Conservation (phyloP, 257 asterid species). For the Buddleja alternifolia region DNA sequence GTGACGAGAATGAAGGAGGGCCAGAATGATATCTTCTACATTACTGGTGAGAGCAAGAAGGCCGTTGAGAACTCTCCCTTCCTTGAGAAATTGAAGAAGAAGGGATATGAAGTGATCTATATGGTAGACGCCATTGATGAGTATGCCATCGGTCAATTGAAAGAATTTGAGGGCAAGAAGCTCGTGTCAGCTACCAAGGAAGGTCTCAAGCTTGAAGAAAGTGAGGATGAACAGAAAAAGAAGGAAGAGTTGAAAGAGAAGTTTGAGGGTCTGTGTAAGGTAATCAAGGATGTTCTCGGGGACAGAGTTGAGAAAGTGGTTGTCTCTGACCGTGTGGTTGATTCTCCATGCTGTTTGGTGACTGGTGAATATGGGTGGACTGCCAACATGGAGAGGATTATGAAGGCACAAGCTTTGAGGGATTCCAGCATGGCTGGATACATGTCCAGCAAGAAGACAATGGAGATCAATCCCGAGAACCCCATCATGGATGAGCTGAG, state of each 20-base stretch:
- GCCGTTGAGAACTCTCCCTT: conserved; percentile 71
- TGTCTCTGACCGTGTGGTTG: conserved; percentile 61
- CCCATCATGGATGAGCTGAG: conserved; percentile 68
- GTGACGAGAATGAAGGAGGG: conserved; percentile 72
- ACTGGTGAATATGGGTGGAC: conserved; percentile 68
- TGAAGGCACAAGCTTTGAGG: conserved; percentile 51
- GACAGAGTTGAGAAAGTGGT: conserved; percentile 59
- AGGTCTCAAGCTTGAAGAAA: conserved; percentile 67
- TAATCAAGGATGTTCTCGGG: conserved; percentile 61
- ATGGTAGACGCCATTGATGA: conserved; percentile 72
- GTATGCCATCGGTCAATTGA: conserved; percentile 59
- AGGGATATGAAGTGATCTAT: conserved; percentile 57
- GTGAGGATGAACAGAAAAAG: conserved; percentile 56
- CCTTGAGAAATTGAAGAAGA: conserved; percentile 64
- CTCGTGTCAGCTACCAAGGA: conserved; percentile 68
- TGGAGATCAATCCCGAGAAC: conserved; percentile 68
- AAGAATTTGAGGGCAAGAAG: conserved; percentile 62
- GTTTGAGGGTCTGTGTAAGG: conserved; percentile 66
- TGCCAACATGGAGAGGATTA: conserved; percentile 32
- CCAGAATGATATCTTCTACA: conserved; percentile 56
- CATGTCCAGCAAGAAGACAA: conserved; percentile 66
- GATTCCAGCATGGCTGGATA: conserved; percentile 65
- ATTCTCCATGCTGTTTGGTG: conserved; percentile 65
- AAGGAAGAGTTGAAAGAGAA: conserved; percentile 43
- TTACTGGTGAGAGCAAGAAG: conserved; percentile 67